Evolutionary conservation across 371 early-diverging fungal species (phyloP), one percentile per base, ranked within the genome.

Genomic region (Nosema muscidifuracis): DNA sequence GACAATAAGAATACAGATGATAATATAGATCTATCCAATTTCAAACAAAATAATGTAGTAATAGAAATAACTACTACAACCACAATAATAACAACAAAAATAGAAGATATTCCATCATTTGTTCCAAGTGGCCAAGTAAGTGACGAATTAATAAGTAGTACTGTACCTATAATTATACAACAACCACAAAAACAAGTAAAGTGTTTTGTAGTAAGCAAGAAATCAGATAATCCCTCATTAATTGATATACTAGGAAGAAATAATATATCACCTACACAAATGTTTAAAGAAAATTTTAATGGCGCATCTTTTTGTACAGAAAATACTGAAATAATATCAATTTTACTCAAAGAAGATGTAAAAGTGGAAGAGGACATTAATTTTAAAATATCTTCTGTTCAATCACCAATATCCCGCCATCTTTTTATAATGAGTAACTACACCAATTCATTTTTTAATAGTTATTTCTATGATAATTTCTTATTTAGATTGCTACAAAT

Each of bases 361-460:
- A 18, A 56, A 40, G 30, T 70, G 0, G 76, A 71, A 65, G 66
- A 76, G 38, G 76, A 76, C 47, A 40, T 53, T 22, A 44, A 58
- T 22, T 64, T 51, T 40, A 57, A 42, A 57, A 56, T 51, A 16
- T 30, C 65, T 50, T 30, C 50, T 3, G 18, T 53, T 1, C 72
- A 79, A 43, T 47, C 18, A 24, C 36, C 15, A 10, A 67, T 76
- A 2, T 77, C 79, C n/a, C 15, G 30, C 20, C 65, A 75, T 50
- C 40, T 79, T 30, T 76, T 60, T 65, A 16, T 65, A 20, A 79
- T 79, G 66, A 62, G 61, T 33, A 68, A 79, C 34, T 70, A 62
- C 16, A 44, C 36, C 22, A 76, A 76, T 40, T 43, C 3, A 10
- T 42, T 79, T 15, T 76, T 79, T 67, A 79, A 75, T 47, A 79